Percentiles rank a stretch among this genome's conserved stretches.
These are phyloP conservation scores for Colletotrichum camelliae DNA, from an alignment of 2,329 filamentous ascomycete species.

Conservation along the genomic window DNA sequence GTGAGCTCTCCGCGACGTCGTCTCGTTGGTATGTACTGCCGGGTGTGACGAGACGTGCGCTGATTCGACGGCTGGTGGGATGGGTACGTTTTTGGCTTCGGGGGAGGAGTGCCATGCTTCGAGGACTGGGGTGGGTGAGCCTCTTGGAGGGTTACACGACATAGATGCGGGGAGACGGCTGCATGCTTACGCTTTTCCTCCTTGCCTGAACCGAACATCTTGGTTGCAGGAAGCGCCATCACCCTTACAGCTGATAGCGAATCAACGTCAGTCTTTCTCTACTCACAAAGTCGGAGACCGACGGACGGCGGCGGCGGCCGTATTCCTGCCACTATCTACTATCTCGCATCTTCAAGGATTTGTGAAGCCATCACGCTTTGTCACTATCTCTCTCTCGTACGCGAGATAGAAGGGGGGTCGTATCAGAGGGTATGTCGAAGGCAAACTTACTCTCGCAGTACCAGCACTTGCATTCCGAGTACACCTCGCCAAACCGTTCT, in stretches of 20 bases:
- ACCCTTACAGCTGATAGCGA: slow-evolving; percentile 55
- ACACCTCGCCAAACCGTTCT: slow-evolving; percentile 64
- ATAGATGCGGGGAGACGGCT: neutral
- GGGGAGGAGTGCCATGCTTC: slow-evolving; percentile 52
- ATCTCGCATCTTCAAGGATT: neutral
- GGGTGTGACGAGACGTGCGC: slow-evolving; percentile 75
- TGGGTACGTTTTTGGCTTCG: slow-evolving; percentile 44
- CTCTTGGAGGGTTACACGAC: neutral
- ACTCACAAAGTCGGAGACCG: neutral
- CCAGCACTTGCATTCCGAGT: slow-evolving; percentile 77
- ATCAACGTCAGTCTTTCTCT: neutral
- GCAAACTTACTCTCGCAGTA: slow-evolving; percentile 67
- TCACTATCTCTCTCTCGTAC: neutral
- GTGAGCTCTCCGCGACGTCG: neutral
- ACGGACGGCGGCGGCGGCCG: neutral
- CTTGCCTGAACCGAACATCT: slow-evolving; percentile 48
- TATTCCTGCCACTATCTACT: neutral
- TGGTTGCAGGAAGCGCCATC: slow-evolving; percentile 52
- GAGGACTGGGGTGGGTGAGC: slow-evolving; percentile 1
- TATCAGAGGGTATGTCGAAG: neutral
- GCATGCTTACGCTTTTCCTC: slow-evolving; percentile 42
- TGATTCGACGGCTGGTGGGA: slow-evolving; percentile 50
- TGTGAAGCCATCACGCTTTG: neutral
- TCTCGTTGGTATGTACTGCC: slow-evolving; percentile 50
- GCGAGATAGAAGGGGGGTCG: neutral